A percentile compares a stretch with the other conserved stretches of the same genome.
Conservation (phyloP, 192 early-diverging fungal genomes). For the Backusella australiensis region DNA sequence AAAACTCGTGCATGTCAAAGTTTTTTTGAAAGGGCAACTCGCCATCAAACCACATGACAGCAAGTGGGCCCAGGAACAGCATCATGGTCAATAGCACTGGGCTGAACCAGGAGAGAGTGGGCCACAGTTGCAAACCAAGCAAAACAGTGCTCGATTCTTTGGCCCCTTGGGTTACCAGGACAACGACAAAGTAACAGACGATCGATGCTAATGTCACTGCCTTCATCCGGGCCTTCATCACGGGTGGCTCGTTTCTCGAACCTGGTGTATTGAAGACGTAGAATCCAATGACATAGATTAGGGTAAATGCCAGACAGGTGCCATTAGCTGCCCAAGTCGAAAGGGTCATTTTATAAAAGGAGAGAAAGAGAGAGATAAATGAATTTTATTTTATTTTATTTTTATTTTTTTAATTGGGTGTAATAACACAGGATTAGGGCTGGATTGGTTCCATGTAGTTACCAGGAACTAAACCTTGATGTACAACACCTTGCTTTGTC, state of each 20-base stretch:
- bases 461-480: constrained; percentile 30
- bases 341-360: not conserved
- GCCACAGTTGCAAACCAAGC: constrained; percentile 12
- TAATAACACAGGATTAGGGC: not conserved
- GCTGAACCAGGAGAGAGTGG: not conserved
- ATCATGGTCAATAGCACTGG: constrained; percentile 43
- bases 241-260: constrained; percentile 48
- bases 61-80: constrained; percentile 61
- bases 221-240: constrained; percentile 51
- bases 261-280: constrained; percentile 41
- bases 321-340: constrained; percentile 36
- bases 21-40: constrained; percentile 42
- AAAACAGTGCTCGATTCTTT: no score
- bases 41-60: constrained; percentile 37
- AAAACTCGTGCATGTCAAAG: constrained; percentile 27
- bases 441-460: constrained; percentile 29
- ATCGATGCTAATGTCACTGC: constrained; percentile 42
- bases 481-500: constrained; percentile 10
- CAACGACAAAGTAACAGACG: constrained; percentile 32
- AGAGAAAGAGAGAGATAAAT: not conserved
- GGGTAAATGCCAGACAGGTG: constrained; percentile 46
- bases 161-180: not conserved
- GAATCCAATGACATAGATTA: constrained; percentile 55
- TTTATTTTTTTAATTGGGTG: not conserved
- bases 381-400: not conserved